Evolutionary conservation across 495 filamentous ascomycete species (phyloP), one percentile per base, ranked within the genome.

Genomic region (Penicillium desertorum): DNA sequence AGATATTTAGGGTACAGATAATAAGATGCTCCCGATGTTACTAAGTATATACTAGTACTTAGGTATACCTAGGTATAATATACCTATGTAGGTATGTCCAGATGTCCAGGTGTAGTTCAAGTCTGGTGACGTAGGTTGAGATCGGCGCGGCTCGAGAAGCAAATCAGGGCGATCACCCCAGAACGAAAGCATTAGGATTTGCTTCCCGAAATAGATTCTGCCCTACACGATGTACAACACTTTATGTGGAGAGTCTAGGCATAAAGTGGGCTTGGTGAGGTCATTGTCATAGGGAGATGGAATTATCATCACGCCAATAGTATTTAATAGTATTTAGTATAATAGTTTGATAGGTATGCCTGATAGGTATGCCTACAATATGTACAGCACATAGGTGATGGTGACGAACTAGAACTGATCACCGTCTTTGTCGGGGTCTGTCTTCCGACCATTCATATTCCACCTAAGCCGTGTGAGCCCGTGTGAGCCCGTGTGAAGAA

Each of bases 361-460:
- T n/a, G n/a, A n/a, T n/a, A n/a, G n/a, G n/a, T n/a, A 17, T 42
- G 39, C 17, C 39, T 42, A 19, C 17, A 39, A n/a, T 2, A 19
- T 42, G 10, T 34, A 34, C 30, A 34, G 11, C 30, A 34, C 14
- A 27, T 45, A 45, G 19, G 23, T 32, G 45, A 48, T 48, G 29
- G 45, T 48, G 45, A 48, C 45, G 45, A 32, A 25, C 16, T 46
- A 27, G 23, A 14, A 46, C 12, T 27, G 14, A 37, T 34, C 42
- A 20, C 44, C 47, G 29, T 50, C 49, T 56, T 48, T 36, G 44
- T 19, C 53, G 51, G 62, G 45, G 51, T 36, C 23, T n/a, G 14
- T 51, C 29, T 45, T 47, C 61, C 57, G 39, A n/a, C 60, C 56
- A 59, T 62, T 59, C 46, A 48, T 11, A 34, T 34, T 34, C 30